A percentile compares a stretch with the other conserved stretches of the same genome.
phyloP scores from a whole-genome alignment of 2,329 filamentous ascomycete species.

The Penicillium sp. region DNA sequence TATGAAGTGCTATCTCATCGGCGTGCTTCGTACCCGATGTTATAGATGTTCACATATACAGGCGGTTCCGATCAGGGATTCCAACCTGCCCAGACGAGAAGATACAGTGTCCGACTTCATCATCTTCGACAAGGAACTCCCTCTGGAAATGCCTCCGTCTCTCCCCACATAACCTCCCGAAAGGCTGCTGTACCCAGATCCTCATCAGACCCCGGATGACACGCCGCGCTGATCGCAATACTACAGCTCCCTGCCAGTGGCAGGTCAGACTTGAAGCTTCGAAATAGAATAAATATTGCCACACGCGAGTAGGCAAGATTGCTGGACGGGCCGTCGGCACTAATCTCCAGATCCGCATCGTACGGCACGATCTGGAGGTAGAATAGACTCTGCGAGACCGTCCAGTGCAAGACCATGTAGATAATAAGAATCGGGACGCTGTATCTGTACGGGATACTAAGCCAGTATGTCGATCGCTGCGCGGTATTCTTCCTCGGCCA shows the following conservation, averaged over 20 bases:
- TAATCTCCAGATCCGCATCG: no score
- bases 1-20: no score
- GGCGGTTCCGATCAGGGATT: no score
- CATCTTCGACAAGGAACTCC: not conserved
- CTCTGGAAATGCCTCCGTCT: not conserved
- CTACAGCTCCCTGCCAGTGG: not conserved
- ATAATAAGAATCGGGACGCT: not conserved
- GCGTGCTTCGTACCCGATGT: no score
- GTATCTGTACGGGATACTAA: conserved; percentile 1
- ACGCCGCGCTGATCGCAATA: not conserved
- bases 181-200: not conserved
- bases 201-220: not conserved
- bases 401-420: not conserved
- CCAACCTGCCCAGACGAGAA: no score
- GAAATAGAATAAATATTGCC: not conserved
- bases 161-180: not conserved
- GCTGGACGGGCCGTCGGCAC: no score
- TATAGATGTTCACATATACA: no score
- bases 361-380: not conserved
- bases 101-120: not conserved
- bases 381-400: conserved; percentile 6
- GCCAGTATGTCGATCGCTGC: not conserved
- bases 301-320: not conserved
- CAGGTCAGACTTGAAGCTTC: not conserved
- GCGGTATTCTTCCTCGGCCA: no score